These are phyloP conservation scores for Gaultheria prostrata DNA, from an alignment of 148 eudicot species.

Conservation along the genomic window DNA sequence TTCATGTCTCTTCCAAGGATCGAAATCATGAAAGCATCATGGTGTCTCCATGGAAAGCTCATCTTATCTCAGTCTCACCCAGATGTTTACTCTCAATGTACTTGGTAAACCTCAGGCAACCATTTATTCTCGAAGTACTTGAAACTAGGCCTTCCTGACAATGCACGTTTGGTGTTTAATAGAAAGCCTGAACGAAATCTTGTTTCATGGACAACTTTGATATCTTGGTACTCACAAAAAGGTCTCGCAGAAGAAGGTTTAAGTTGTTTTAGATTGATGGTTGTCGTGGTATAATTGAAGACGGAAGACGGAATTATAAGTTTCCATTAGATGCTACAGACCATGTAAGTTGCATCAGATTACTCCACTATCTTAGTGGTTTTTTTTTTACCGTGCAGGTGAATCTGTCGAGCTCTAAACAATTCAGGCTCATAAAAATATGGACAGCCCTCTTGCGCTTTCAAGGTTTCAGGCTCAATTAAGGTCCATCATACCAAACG, in stretches of 20 bases:
- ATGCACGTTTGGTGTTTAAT: conserved; percentile 42
- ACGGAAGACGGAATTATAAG: neutral
- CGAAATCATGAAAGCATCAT: too few relatives aligned
- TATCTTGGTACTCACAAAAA: conserved; percentile 36
- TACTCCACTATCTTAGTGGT: neutral
- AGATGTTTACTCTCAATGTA: conserved; percentile 30
- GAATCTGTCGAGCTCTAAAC: neutral
- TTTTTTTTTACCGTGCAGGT: neutral
- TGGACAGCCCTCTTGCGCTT: conserved; percentile 1
- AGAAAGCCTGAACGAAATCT: conserved; percentile 33
- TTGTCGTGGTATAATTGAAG: neutral
- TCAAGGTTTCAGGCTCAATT: neutral
- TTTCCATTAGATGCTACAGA: neutral
- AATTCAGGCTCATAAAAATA: neutral
- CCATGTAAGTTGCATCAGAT: too few relatives aligned
- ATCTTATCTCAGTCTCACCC: conserved; percentile 25
- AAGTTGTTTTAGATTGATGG: conserved; percentile 30
- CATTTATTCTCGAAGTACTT: conserved; percentile 33
- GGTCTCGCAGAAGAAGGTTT: conserved; percentile 29
- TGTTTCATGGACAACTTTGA: conserved; percentile 35
- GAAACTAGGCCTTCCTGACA: conserved; percentile 15
- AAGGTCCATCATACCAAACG: neutral
- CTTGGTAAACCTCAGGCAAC: too few relatives aligned
- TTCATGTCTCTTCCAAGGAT: too few relatives aligned
- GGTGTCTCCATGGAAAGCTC: conserved; percentile 31